Base-by-base conservation (phyloP, 192 early-diverging fungal species). In the Linnemannia schmuckeri region DNA sequence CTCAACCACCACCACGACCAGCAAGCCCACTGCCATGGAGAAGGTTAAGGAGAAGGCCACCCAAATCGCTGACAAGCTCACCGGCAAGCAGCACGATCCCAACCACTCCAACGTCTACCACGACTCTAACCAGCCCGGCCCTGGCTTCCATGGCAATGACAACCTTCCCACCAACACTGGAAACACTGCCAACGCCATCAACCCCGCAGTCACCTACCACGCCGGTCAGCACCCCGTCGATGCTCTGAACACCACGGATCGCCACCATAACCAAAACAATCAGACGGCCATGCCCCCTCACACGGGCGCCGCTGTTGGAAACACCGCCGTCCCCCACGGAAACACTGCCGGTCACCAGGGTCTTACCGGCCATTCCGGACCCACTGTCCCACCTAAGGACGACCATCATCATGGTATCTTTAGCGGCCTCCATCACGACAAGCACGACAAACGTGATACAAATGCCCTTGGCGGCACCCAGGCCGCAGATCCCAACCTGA, bases 11-110 rank as follows among this genome's bases (percentile, higher is more conserved):
- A 37, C 49, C 47, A 49, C 74, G 12, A 69, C 30, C 76, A 75
- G 10, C 71, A 81, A 81, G 70, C 79, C 84, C 41, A 78, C 79
- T 10, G 54, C 79, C 44, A 70, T 81, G 79, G 84, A 87, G 30
- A 78, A 40, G 4, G 74, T 81, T 38, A 81, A 78, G 47, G 79
- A 81, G 22, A 87, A 87, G 76, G 85, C 80, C 9, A 18, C 63
- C 47, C 33, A 72, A 42, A 22, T 87, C 27, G 85, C 74, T 17
- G 68, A 81, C 52, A 81, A 81, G 68, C 35, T 87, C 54, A 78
- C 75, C 5, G 80, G 85, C 37, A 78, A 57, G 66, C 12, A 24
- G 6, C 82, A 78, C 46, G 47, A 85, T 18, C 27, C 12, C 42
- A 12, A 27, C 68, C 18, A 49, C 1, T 3, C 17, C 47, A 54